These are phyloP conservation scores for Aspergillus sergii DNA, from an alignment of 2,329 filamentous ascomycete genomes.

Conservation along the genomic window DNA sequence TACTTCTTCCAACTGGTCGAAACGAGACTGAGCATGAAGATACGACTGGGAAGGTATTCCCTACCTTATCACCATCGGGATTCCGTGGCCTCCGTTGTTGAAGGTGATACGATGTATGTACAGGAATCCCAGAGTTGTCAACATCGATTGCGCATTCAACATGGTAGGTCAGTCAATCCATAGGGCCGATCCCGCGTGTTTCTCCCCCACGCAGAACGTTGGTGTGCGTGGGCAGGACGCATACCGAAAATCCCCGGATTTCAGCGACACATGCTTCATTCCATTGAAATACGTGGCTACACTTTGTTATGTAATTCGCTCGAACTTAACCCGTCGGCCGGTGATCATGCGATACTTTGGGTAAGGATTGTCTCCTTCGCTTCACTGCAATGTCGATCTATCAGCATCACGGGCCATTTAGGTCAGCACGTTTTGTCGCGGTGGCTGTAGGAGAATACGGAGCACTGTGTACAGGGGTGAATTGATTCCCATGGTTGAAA, in stretches of 20 bases:
- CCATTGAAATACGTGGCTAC: neutral
- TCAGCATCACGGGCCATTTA: slow-evolving; percentile 10
- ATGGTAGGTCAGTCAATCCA: neutral
- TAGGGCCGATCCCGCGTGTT: slow-evolving; percentile 13
- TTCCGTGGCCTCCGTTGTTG: neutral
- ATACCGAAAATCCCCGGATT: slow-evolving; percentile 20
- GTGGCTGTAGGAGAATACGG: neutral
- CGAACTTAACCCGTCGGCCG: neutral
- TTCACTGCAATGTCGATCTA: slow-evolving; percentile 18
- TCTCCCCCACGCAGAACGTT: neutral
- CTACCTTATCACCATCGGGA: neutral
- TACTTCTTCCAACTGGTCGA: slow-evolving; percentile 6
- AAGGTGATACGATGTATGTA: neutral
- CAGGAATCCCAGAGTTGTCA: neutral
- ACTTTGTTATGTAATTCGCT: slow-evolving; percentile 12
- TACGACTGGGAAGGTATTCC: neutral
- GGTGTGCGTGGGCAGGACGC: slow-evolving; percentile 12
- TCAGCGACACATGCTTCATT: slow-evolving; percentile 6
- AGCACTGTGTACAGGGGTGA: neutral
- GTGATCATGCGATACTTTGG: slow-evolving; percentile 12
- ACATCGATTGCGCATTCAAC: neutral
- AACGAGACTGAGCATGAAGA: neutral
- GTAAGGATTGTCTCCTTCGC: slow-evolving; percentile 13
- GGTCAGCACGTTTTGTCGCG: neutral
- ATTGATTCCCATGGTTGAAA: neutral